Evolutionary conservation across 164 flowering plant genomes (phyloP).

Genomic region (Nymphaea thermarum): DNA sequence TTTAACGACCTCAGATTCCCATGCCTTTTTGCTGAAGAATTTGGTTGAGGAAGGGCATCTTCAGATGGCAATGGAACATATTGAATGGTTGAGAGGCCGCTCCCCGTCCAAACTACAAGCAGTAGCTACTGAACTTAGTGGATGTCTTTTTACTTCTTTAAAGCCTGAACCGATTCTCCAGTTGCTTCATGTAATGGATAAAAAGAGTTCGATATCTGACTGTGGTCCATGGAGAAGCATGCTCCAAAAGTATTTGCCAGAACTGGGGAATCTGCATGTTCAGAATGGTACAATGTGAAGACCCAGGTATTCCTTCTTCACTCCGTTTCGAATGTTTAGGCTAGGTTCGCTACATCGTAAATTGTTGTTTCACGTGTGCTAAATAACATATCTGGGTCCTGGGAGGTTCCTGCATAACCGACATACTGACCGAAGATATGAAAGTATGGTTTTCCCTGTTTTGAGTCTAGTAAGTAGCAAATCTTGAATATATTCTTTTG

Average conservation of each 20-base stretch:
- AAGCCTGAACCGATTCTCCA: slow-evolving; percentile 28
- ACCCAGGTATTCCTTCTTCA: not conserved
- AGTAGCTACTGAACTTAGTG: slow-evolving; percentile 36
- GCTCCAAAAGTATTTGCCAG: not conserved
- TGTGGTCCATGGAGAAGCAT: slow-evolving; percentile 17
- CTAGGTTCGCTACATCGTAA: no score
- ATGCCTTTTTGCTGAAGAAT: slow-evolving; percentile 45
- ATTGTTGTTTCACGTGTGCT: no score
- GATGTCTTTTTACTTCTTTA: slow-evolving; percentile 42
- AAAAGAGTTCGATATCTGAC: slow-evolving; percentile 8
- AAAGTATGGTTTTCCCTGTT: no score
- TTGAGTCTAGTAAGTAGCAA: no score
- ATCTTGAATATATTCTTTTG: no score
- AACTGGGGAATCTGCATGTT: not conserved
- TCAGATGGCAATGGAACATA: slow-evolving; percentile 39
- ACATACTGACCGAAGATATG: no score
- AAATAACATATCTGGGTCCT: no score
- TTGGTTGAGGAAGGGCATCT: slow-evolving; percentile 49
- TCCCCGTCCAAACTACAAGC: slow-evolving; percentile 29
- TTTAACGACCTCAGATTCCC: slow-evolving; percentile 20
- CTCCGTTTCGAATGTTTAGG: no score
- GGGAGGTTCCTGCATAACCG: no score
- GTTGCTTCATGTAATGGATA: slow-evolving; percentile 27
- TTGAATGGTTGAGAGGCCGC: slow-evolving; percentile 29
- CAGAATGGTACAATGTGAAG: not conserved